Percentiles rank a stretch among this genome's conserved stretches.
Conservation (phyloP, 139 green algal species). For the Chlamydomonas sp. region DNA sequence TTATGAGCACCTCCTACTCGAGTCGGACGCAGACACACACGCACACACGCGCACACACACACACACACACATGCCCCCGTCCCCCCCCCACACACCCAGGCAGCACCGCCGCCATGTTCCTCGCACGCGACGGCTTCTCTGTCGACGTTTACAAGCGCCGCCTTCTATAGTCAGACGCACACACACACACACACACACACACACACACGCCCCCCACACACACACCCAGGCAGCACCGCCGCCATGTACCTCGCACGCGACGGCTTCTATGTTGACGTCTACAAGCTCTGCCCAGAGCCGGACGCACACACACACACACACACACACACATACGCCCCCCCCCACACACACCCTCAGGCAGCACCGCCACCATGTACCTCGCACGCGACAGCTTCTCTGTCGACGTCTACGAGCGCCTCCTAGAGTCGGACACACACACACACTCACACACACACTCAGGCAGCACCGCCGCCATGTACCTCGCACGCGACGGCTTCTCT, state of each 20-base stretch:
- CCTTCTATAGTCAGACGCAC: too few relatives aligned
- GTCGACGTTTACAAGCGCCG: too few relatives aligned
- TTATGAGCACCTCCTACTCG: too few relatives aligned
- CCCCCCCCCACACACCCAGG: conserved; percentile 29
- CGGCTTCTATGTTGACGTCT: conserved; percentile 47
- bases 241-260: conserved; percentile 44
- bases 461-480: conserved; percentile 38
- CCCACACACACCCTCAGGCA: conserved; percentile 18
- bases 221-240: conserved; percentile 32
- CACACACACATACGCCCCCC: neutral
- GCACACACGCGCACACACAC: neutral
- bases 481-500: conserved; percentile 40
- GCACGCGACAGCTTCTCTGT: conserved; percentile 42
- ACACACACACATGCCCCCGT: too few relatives aligned
- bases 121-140: conserved; percentile 40
- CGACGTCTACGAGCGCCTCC: too few relatives aligned
- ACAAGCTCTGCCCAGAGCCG: too few relatives aligned
- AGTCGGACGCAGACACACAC: too few relatives aligned
- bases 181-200: too few relatives aligned
- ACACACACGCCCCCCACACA: too few relatives aligned
- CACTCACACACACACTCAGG: too few relatives aligned
- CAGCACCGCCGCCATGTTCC: conserved; percentile 38
- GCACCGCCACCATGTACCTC: conserved; percentile 41
- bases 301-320: too few relatives aligned
- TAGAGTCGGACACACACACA: too few relatives aligned